Conservation (phyloP, 1,284 basidiomycete genomes). For the Uromyces viciae-fabae region DNA sequence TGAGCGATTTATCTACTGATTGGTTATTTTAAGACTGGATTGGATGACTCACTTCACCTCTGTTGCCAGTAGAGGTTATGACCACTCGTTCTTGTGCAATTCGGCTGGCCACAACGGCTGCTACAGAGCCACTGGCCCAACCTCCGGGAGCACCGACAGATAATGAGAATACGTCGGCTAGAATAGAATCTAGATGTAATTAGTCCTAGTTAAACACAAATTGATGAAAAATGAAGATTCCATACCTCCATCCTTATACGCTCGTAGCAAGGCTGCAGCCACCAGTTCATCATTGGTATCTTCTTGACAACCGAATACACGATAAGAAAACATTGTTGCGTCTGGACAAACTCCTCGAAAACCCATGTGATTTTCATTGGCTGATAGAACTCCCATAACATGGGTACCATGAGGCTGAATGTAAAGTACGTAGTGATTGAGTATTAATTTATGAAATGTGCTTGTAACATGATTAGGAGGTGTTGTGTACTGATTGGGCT, state of each 20-base stretch:
- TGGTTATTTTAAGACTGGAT: neutral
- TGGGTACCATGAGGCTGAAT: slow-evolving; percentile 46
- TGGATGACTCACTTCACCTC: slow-evolving; percentile 49
- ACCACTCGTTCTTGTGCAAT: slow-evolving; percentile 33
- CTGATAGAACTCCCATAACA: slow-evolving; percentile 48
- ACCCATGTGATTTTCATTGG: slow-evolving; percentile 48
- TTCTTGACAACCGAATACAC: slow-evolving; percentile 56
- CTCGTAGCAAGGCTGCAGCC: slow-evolving; percentile 55
- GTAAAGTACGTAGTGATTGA: too few species aligned
- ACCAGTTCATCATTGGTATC: slow-evolving; percentile 56
- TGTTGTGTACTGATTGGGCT: too few species aligned
- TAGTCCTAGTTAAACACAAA: neutral
- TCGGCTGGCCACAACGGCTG: slow-evolving; percentile 39
- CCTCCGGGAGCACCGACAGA: slow-evolving; percentile 61
- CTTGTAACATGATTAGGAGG: too few species aligned
- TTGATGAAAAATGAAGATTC: neutral
- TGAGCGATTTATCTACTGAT: too few species aligned
- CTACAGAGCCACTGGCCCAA: slow-evolving; percentile 36
- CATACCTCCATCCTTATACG: slow-evolving; percentile 50
- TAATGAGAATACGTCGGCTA: slow-evolving; percentile 63
- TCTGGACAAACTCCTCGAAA: slow-evolving; percentile 49
- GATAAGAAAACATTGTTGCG: slow-evolving; percentile 49
- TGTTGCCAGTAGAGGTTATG: slow-evolving; percentile 55
- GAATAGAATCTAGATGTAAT: neutral
- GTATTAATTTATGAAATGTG: too few species aligned